These are phyloP conservation scores for Aspergillus wentii DNA, from an alignment of 495 filamentous ascomycete species.

Conservation along the genomic window DNA sequence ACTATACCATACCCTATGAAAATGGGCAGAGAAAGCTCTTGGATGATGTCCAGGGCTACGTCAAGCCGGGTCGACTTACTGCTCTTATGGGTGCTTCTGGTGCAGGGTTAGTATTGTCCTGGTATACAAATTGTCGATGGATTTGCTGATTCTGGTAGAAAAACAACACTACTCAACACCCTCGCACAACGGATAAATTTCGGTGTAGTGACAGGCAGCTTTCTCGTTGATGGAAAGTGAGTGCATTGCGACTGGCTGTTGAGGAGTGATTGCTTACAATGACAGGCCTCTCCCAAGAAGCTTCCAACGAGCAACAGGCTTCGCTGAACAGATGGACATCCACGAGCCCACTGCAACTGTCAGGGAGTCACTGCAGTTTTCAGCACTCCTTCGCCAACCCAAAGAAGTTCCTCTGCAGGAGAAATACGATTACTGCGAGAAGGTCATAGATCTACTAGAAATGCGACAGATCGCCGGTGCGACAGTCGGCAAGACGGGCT, in stretches of 20 bases:
- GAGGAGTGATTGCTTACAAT: conserved; percentile 4
- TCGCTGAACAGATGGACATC: conserved; percentile 60
- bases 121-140: neutral
- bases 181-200: conserved; percentile 52
- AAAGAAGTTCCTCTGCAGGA: conserved; percentile 50
- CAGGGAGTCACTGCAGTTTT: conserved; percentile 56
- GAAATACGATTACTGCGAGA: conserved; percentile 60
- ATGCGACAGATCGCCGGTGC: conserved; percentile 55
- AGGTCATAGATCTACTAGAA: conserved; percentile 54
- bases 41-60: conserved; percentile 62
- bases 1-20: conserved; percentile 66
- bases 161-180: conserved; percentile 52
- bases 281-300: conserved; percentile 37
- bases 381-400: conserved; percentile 55
- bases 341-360: conserved; percentile 59
- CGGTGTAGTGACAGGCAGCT: conserved; percentile 45
- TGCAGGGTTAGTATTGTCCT: conserved; percentile 42
- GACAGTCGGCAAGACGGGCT: conserved; percentile 47
- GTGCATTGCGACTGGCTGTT: neutral
- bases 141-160: conserved; percentile 20
- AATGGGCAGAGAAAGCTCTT: conserved; percentile 55
- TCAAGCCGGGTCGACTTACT: conserved; percentile 66
- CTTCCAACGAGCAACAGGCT: conserved; percentile 51
- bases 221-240: conserved; percentile 50
- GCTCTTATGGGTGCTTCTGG: conserved; percentile 66